A percentile compares a stretch with the other conserved stretches of the same genome.
These are phyloP conservation scores for Chaetomium olivaceum DNA, from an alignment of 2,329 filamentous ascomycete species.

Conservation along the genomic window DNA sequence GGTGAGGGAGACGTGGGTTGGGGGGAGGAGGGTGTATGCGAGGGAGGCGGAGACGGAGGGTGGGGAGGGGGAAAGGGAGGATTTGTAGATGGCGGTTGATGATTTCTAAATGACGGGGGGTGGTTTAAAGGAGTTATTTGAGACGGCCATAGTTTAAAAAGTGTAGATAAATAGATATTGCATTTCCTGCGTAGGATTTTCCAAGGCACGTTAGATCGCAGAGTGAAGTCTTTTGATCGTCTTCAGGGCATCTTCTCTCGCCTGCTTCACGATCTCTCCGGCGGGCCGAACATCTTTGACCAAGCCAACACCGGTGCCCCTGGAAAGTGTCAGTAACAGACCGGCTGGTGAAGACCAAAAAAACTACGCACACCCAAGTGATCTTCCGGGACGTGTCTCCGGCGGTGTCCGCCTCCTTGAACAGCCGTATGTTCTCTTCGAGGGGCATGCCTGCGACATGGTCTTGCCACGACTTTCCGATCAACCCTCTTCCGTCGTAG, in stretches of 20 bases:
- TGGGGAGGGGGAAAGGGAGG: slow-evolving; percentile 8
- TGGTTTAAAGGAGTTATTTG: background rate
- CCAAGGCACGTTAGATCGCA: background rate
- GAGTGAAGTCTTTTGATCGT: slow-evolving; percentile 37
- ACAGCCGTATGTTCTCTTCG: slow-evolving; percentile 44
- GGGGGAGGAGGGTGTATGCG: slow-evolving; percentile 53
- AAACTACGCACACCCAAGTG: slow-evolving; percentile 36
- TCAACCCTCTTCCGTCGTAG: slow-evolving; percentile 49
- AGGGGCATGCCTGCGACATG: slow-evolving; percentile 44
- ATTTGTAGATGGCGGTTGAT: slow-evolving; percentile 15
- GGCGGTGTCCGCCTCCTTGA: slow-evolving; percentile 42
- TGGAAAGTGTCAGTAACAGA: slow-evolving; percentile 18
- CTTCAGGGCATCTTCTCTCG: slow-evolving; percentile 41
- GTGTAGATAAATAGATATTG: background rate
- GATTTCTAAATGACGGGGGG: too few relatives aligned
- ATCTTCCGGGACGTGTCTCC: slow-evolving; percentile 42
- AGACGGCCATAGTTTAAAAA: background rate
- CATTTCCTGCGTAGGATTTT: background rate
- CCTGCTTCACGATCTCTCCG: slow-evolving; percentile 47
- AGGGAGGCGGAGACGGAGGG: slow-evolving; percentile 28
- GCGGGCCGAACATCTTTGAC: slow-evolving; percentile 45
- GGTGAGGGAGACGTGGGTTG: slow-evolving; percentile 70
- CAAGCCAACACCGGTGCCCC: slow-evolving; percentile 48
- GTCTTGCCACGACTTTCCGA: slow-evolving; percentile 43
- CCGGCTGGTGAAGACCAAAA: background rate